Conservation (phyloP, 2,329 filamentous ascomycete genomes). For the Phialophora expanda region DNA sequence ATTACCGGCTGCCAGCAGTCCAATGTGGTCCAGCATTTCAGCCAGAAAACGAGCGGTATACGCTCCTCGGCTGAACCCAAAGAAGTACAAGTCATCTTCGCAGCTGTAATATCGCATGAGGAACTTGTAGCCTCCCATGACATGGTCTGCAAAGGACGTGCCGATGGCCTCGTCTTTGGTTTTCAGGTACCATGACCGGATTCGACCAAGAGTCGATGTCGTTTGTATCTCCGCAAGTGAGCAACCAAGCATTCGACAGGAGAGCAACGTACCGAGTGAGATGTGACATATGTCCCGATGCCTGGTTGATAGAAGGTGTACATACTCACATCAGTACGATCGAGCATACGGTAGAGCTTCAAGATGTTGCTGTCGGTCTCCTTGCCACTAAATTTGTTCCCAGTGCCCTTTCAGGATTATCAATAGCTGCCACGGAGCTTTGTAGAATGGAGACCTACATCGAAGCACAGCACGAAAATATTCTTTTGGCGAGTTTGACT, state of each 20-base stretch:
- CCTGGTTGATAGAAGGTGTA: constrained; percentile 39
- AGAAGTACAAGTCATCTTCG: constrained; percentile 68
- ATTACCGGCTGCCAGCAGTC: constrained; percentile 78
- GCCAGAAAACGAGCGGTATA: constrained; percentile 77
- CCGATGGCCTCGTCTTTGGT: constrained; percentile 81
- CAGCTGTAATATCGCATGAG: constrained; percentile 74
- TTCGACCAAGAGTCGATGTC: constrained; percentile 60
- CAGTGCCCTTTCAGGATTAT: constrained; percentile 48
- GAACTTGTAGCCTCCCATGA: constrained; percentile 81
- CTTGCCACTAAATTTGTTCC: constrained; percentile 52
- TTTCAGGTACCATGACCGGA: constrained; percentile 55
- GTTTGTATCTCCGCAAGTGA: constrained; percentile 31
- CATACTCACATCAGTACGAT: constrained; percentile 34
- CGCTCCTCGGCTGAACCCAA: constrained; percentile 74
- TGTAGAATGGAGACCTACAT: constrained; percentile 20
- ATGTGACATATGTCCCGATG: constrained; percentile 70
- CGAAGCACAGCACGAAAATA: constrained; percentile 35
- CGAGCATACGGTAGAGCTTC: constrained; percentile 51
- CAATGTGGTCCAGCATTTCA: constrained; percentile 84
- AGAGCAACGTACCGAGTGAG: constrained; percentile 51
- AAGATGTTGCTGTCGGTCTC: constrained; percentile 55
- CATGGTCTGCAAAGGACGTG: constrained; percentile 79
- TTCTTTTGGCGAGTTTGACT: constrained; percentile 28
- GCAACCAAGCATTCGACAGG: background rate
- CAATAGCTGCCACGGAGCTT: constrained; percentile 39